Evolutionary conservation across 768 basidiomycete genomes (phyloP).

Genomic region (Phylloporus arenicola): DNA sequence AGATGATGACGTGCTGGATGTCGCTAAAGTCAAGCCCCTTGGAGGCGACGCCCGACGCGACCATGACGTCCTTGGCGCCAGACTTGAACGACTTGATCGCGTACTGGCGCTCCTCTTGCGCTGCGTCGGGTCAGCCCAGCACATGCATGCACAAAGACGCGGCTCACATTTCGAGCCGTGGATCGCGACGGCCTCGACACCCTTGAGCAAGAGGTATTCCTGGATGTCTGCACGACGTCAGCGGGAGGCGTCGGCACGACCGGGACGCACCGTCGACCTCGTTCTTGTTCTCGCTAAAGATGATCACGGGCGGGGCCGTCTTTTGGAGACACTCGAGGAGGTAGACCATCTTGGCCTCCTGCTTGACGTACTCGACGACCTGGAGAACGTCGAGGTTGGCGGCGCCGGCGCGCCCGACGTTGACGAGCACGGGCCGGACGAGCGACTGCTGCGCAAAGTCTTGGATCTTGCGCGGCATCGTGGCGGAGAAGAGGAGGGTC

Average conservation of each 20-base stretch:
- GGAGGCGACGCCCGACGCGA: slow-evolving; percentile 94
- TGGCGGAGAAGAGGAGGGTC: slow-evolving; percentile 95
- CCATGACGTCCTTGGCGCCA: slow-evolving; percentile 98
- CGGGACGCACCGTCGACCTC: slow-evolving; percentile 86
- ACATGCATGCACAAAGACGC: slow-evolving; percentile 14
- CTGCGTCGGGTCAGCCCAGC: slow-evolving; percentile 35
- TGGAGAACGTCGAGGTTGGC: slow-evolving; percentile 95
- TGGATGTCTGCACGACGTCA: slow-evolving; percentile 73
- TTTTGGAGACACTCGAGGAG: slow-evolving; percentile 96
- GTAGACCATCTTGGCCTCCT: slow-evolving; percentile 99
- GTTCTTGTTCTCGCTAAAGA: slow-evolving; percentile 99
- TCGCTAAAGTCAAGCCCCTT: slow-evolving; percentile 99
- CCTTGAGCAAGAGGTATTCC: slow-evolving; percentile 93
- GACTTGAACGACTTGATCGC: slow-evolving; percentile 98
- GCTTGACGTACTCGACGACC: slow-evolving; percentile 98
- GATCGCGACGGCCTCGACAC: slow-evolving; percentile 97
- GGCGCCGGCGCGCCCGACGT: slow-evolving; percentile 96
- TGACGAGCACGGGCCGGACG: slow-evolving; percentile 91
- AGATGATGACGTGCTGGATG: slow-evolving; percentile 98
- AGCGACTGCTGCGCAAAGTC: slow-evolving; percentile 97
- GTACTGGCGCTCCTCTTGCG: slow-evolving; percentile 98
- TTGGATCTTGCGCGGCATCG: slow-evolving; percentile 98
- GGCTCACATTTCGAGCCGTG: slow-evolving; percentile 89
- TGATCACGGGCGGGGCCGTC: slow-evolving; percentile 95
- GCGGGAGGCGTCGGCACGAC: not conserved